Percentiles rank a stretch among this genome's conserved stretches.
Conservation (phyloP, 257 asterid species). For the Nemophila menziesii region DNA sequence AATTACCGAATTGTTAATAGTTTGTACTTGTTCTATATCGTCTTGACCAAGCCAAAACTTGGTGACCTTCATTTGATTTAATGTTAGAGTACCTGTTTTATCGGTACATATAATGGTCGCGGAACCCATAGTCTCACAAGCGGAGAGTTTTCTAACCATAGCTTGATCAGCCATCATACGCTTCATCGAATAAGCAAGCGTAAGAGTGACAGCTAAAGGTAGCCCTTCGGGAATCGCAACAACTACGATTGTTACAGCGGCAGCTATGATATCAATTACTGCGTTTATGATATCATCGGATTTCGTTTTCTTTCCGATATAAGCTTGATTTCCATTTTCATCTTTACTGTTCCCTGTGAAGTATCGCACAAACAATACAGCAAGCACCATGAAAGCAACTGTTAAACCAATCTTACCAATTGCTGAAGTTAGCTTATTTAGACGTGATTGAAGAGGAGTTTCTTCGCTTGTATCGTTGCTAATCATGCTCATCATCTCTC, state of each 20-base stretch:
- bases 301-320: background rate
- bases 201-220: background rate
- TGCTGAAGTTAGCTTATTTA: background rate
- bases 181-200: slow-evolving; percentile 2
- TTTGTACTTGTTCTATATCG: slow-evolving; percentile 3
- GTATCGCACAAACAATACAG: background rate
- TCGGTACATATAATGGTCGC: slow-evolving; percentile 22
- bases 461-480: background rate
- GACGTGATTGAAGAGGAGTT: background rate
- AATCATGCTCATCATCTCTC: background rate
- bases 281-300: background rate
- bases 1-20: slow-evolving; percentile 5
- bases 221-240: background rate
- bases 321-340: background rate
- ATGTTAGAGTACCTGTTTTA: slow-evolving; percentile 25
- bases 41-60: slow-evolving; percentile 21
- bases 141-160: slow-evolving; percentile 2
- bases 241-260: background rate
- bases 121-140: slow-evolving; percentile 11
- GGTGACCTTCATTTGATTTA: slow-evolving; percentile 28
- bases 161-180: slow-evolving; percentile 3
- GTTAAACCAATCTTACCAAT: background rate
- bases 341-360: background rate
- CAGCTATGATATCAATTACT: background rate
- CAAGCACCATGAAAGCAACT: background rate